A percentile compares a stretch with the other conserved stretches of the same genome.
Conservation (phyloP, 148 eudicot genomes). For the Arbutus unedo region DNA sequence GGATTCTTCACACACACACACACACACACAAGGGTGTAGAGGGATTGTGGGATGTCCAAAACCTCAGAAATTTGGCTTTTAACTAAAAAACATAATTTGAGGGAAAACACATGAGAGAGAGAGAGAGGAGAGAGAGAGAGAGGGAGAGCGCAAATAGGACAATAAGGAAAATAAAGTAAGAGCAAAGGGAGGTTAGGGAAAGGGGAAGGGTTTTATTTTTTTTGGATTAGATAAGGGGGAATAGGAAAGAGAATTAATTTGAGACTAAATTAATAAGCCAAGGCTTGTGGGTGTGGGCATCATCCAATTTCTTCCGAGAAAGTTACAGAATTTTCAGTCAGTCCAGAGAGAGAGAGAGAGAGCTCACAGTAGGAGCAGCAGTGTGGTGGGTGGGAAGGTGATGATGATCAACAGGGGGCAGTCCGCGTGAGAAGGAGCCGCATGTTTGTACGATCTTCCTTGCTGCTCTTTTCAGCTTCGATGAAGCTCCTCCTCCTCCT, state of each 20-base stretch:
- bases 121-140: background rate
- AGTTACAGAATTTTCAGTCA: background rate
- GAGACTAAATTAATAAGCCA: background rate
- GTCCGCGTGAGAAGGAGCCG: conserved; percentile 31
- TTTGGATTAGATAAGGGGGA: no score
- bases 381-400: conserved; percentile 6
- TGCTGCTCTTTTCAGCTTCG: conserved; percentile 32
- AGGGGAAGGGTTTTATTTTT: background rate
- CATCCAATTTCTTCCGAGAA: background rate
- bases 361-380: conserved; percentile 2
- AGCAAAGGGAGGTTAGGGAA: background rate
- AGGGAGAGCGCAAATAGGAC: background rate
- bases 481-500: conserved; percentile 29
- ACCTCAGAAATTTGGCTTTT: background rate
- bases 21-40: background rate
- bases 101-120: background rate
- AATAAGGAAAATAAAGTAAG: background rate
- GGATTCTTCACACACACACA: background rate
- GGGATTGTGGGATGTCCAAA: background rate
- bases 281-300: background rate
- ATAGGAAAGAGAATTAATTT: background rate
- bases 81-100: background rate
- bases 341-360: conserved; percentile 12
- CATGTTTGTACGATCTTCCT: conserved; percentile 41
- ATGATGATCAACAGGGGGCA: conserved; percentile 18